Evolutionary conservation across 1,284 basidiomycete species (phyloP), one percentile per base, ranked within the genome.

Genomic region (Naganishia albida): DNA sequence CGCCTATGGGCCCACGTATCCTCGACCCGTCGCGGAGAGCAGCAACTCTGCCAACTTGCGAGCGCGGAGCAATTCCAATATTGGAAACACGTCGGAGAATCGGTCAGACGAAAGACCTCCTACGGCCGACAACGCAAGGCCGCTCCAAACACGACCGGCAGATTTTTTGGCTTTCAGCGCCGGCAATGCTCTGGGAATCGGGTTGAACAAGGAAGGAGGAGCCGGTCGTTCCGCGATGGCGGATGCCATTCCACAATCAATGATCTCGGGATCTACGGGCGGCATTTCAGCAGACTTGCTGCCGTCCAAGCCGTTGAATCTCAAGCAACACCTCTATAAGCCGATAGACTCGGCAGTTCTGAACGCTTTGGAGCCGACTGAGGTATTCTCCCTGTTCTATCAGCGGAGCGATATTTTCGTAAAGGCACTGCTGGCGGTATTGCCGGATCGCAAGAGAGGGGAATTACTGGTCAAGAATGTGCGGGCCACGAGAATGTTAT

Each of bases 391-490:
- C 48, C 65, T 80, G 65, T 76, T 75, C 62, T 77, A 72, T 62
- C 69, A 72, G 53, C 71, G 73, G 59, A 78, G 75, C 51, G 76
- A 77, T 64, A 69, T 80, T 12, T 75, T 74, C 34, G 69, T 80
- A 44, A 70, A 72, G 52, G 75, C 77, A 2, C 66, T 80, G 63
- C 71, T 75, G 3, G 74, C 72, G 40, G 72, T 77, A 2, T 62
- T 80, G 34, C 79, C 79, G 10, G 67, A 69, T n/a, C 67, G 70
- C 42, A 72, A 77, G 46, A 74, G 71, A 56, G 78, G 78, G 30
- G 74, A 79, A 67, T 52, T 78, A 4, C 67, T 79, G 56, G 76
- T 80, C 30, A 71, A 73, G 43, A 72, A 74, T n/a, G 75, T 75
- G 50, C 70, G 75, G 71, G 23, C 25, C 1, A 28, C n/a, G n/a